phyloP scores from a whole-genome alignment of 2,329 filamentous ascomycete genomes.

The Fusarium sp. region DNA sequence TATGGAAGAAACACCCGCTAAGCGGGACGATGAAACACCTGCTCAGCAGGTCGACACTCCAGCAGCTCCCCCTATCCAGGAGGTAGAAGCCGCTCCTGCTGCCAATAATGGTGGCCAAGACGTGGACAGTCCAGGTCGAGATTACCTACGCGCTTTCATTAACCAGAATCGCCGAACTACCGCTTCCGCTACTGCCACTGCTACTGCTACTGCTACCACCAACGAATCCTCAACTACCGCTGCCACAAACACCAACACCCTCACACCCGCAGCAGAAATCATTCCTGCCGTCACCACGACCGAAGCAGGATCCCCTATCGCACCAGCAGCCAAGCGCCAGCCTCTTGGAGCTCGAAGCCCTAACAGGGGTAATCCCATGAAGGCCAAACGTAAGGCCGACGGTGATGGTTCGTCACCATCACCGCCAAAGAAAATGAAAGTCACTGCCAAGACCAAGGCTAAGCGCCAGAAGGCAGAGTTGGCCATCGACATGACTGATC shows the following conservation, averaged over 20 bases:
- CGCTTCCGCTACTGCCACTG: neutral
- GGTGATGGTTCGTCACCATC: conserved; percentile 24
- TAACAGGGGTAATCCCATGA: conserved; percentile 47
- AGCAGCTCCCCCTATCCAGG: neutral
- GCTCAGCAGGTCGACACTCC: neutral
- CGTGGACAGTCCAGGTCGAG: conserved; percentile 48
- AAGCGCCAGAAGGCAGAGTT: conserved; percentile 22
- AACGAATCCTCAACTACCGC: conserved; percentile 44
- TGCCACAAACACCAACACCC: conserved; percentile 23
- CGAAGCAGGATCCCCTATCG: conserved; percentile 47
- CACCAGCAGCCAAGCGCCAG: conserved; percentile 37
- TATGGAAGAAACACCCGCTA: neutral
- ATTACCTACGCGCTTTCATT: conserved; percentile 49
- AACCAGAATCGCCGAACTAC: conserved; percentile 45
- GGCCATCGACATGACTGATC: conserved; percentile 26
- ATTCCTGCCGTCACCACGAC: conserved; percentile 25
- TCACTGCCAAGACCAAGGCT: conserved; percentile 21
- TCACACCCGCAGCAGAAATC: conserved; percentile 41
- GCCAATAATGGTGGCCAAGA: conserved; percentile 18
- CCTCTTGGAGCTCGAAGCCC: conserved; percentile 49
- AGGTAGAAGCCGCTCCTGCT: conserved; percentile 7
- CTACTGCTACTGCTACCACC: conserved; percentile 26
- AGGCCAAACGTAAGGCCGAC: conserved; percentile 42
- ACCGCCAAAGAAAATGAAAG: conserved; percentile 31
- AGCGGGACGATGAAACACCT: neutral